A percentile compares a stretch with the other conserved stretches of the same genome.
Conservation (phyloP, 164 flowering plant species). For the Taxillus chinensis region DNA sequence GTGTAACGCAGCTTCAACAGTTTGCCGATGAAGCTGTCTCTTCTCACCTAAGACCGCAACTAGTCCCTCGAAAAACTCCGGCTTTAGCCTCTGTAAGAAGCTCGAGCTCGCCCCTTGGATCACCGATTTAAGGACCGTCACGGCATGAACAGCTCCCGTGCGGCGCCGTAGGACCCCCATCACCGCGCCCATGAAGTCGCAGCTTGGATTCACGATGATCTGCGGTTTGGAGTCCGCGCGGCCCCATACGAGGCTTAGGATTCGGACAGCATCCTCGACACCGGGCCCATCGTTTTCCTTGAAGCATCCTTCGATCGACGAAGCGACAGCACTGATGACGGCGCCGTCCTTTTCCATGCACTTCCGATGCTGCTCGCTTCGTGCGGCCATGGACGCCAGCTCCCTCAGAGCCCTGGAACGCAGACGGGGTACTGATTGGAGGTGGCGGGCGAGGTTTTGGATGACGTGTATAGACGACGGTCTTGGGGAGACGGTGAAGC, state of each 20-base stretch:
- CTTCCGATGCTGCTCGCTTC: constrained; percentile 18
- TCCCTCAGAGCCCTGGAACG: constrained; percentile 10
- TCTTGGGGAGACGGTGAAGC: constrained; percentile 12
- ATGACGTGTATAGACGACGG: constrained; percentile 4
- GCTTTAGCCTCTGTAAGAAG: constrained; percentile 22
- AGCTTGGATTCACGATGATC: constrained; percentile 2
- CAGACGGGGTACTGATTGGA: not conserved
- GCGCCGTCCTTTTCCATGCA: constrained; percentile 29
- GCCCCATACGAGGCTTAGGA: constrained; percentile 20
- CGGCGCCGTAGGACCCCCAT: constrained; percentile 21
- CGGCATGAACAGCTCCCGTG: constrained; percentile 13
- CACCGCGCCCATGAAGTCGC: constrained; percentile 20
- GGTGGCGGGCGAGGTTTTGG: constrained; percentile 20
- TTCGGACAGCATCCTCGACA: constrained; percentile 19
- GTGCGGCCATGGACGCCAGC: constrained; percentile 18
- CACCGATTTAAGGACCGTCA: constrained; percentile 23
- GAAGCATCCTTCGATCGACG: constrained; percentile 15
- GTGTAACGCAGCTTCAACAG: constrained; percentile 29
- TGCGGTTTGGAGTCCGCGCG: constrained; percentile 9
- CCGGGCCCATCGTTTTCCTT: constrained; percentile 15
- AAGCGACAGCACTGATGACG: constrained; percentile 14
- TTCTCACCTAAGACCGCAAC: constrained; percentile 15
- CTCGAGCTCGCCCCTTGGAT: constrained; percentile 17
- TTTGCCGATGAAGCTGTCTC: constrained; percentile 12
- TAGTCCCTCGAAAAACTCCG: constrained; percentile 33